A percentile compares a stretch with the other conserved stretches of the same genome.
These are phyloP conservation scores for Penstemon barbatus DNA, from an alignment of 257 asterid genomes.

Conservation along the genomic window DNA sequence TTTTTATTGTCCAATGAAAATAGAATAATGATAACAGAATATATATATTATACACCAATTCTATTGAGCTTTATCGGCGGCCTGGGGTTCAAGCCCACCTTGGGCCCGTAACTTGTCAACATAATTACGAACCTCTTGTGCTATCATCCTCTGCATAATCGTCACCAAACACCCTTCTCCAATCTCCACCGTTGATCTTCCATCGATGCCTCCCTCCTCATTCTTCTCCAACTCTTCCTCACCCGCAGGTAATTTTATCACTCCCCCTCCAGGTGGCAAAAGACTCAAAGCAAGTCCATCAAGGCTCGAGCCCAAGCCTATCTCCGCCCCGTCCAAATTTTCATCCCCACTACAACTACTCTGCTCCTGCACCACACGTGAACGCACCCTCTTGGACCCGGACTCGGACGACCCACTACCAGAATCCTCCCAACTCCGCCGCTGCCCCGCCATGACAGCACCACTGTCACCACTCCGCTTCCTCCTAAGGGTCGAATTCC, in stretches of 20 bases:
- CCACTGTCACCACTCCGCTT: constrained; percentile 25
- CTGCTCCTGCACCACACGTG: constrained; percentile 46
- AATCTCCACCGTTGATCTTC: constrained; percentile 32
- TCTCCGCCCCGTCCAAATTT: constrained; percentile 20
- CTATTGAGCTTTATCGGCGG: constrained; percentile 13
- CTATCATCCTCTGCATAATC: constrained; percentile 59
- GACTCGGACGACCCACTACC: constrained; percentile 38
- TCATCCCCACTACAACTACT: constrained; percentile 38
- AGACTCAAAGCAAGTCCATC: constrained; percentile 45
- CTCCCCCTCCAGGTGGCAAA: constrained; percentile 44
- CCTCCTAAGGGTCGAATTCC: constrained; percentile 61
- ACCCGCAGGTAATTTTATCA: constrained; percentile 13
- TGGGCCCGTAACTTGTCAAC: constrained; percentile 46
- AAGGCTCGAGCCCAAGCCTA: constrained; percentile 27
- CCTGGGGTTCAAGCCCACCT: constrained; percentile 38
- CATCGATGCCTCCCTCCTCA: constrained; percentile 18
- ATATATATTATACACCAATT: not conserved
- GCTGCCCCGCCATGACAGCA: constrained; percentile 15
- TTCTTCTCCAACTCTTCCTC: constrained; percentile 21
- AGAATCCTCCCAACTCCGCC: constrained; percentile 33
- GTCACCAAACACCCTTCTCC: constrained; percentile 45
- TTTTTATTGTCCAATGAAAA: no score
- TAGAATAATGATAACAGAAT: not conserved
- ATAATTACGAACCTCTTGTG: constrained; percentile 64
- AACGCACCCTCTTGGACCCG: constrained; percentile 40